Evolutionary conservation across 345 rosid species (phyloP).

Genomic region (Heritiera littoralis): DNA sequence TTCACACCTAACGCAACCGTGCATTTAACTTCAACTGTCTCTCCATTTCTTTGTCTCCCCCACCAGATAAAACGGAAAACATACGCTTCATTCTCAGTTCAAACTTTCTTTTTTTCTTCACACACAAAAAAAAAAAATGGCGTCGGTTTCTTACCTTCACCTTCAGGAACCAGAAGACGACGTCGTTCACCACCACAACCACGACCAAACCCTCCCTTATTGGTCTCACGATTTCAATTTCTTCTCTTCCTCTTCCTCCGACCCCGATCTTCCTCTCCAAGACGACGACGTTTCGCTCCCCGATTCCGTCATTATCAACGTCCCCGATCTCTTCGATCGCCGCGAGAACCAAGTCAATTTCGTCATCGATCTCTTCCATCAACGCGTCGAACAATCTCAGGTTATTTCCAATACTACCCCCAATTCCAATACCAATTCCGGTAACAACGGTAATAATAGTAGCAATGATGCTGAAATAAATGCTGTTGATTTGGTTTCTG

Average conservation of each 20-base stretch:
- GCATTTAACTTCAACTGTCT: no score
- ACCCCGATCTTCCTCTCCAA: conserved; percentile 28
- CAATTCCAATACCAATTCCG: neutral
- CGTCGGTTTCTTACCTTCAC: conserved; percentile 46
- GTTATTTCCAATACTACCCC: conserved; percentile 26
- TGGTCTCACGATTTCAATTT: conserved; percentile 36
- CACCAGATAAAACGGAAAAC: neutral
- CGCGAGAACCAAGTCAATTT: conserved; percentile 66
- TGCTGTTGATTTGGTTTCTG: conserved; percentile 34
- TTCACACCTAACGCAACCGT: neutral
- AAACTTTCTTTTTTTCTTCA: conserved; percentile 19
- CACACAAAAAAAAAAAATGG: conserved; percentile 24
- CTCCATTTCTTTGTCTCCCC: no score
- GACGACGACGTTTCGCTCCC: conserved; percentile 34
- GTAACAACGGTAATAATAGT: neutral
- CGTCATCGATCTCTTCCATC: conserved; percentile 87
- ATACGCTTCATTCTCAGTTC: neutral
- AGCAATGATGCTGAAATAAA: conserved; percentile 15
- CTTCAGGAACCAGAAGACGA: conserved; percentile 37
- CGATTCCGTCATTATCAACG: conserved; percentile 33
- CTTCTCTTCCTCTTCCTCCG: conserved; percentile 35
- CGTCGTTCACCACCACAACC: conserved; percentile 27
- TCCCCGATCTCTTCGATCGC: conserved; percentile 46
- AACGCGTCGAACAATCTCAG: conserved; percentile 85
- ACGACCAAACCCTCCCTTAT: conserved; percentile 33